Conservation (phyloP, 345 rosid species). For the Dovyalis caffra region DNA sequence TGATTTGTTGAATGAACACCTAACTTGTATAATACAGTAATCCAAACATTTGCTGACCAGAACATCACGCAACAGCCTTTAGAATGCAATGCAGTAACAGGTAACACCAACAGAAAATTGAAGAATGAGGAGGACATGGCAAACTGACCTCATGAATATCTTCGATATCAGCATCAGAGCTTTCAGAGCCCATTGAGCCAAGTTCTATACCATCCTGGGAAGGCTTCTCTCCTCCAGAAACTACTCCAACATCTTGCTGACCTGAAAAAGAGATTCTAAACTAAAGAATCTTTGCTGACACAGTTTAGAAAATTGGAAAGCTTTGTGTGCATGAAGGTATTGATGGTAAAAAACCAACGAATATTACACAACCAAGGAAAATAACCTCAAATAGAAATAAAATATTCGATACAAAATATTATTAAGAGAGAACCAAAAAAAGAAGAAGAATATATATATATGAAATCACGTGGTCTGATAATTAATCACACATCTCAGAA, state of each 20-base stretch:
- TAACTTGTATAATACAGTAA: not conserved
- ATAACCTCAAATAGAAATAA: not conserved
- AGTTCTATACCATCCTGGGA: conserved; percentile 36
- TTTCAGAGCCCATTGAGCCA: conserved; percentile 46
- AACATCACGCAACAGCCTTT: not conserved
- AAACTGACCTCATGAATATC: conserved; percentile 46
- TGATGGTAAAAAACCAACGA: not conserved
- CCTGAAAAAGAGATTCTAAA: conserved; percentile 30
- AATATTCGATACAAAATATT: not conserved
- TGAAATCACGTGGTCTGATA: not conserved
- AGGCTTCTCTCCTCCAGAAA: conserved; percentile 38
- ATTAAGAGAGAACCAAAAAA: not conserved
- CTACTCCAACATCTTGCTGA: conserved; percentile 34
- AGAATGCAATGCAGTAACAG: not conserved
- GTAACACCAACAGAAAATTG: not conserved
- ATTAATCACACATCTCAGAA: not conserved
- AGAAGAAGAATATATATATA: no score
- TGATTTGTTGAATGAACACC: not conserved
- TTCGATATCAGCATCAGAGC: conserved; percentile 38
- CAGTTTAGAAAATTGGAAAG: conserved; percentile 22
- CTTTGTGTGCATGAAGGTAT: not conserved
- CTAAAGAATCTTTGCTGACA: conserved; percentile 4
- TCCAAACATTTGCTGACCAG: not conserved
- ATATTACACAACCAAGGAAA: not conserved
- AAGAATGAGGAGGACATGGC: not conserved